phyloP scores from a whole-genome alignment of 2,329 filamentous ascomycete species.

The Botryotinia globosa region DNA sequence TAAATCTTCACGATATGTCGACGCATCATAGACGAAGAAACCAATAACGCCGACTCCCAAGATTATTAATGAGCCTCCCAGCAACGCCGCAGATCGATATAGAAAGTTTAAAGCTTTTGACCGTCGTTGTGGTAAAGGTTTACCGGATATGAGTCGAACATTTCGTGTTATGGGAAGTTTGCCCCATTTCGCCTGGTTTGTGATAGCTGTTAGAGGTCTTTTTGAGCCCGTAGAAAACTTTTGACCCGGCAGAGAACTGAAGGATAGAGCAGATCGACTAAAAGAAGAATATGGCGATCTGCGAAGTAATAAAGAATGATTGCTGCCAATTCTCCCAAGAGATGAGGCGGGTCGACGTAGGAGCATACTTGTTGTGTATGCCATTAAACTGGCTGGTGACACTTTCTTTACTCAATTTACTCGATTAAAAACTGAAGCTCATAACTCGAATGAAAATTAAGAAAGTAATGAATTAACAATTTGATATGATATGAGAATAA shows the following conservation, averaged over 20 bases:
- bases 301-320: conserved; percentile 13
- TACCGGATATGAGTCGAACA: conserved; percentile 47
- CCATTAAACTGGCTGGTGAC: not conserved
- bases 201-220: not conserved
- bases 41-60: conserved; percentile 66
- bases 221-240: not conserved
- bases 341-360: conserved; percentile 27
- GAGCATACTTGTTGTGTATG: conserved; percentile 27
- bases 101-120: conserved; percentile 55
- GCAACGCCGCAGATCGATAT: conserved; percentile 66
- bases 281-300: not conserved
- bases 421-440: not conserved
- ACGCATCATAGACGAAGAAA: conserved; percentile 93
- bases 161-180: conserved; percentile 19
- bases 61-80: conserved; percentile 74
- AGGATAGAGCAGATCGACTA: not conserved
- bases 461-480: not conserved
- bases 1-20: conserved; percentile 76
- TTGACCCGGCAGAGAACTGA: not conserved
- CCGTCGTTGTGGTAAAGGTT: conserved; percentile 49
- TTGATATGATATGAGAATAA: too few species aligned
- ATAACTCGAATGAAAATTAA: not conserved
- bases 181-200: conserved; percentile 19
- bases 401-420: not conserved
- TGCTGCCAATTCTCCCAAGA: conserved; percentile 25